Base-by-base conservation (phyloP, 2,329 filamentous ascomycete species). In the Colletotrichum sp. region DNA sequence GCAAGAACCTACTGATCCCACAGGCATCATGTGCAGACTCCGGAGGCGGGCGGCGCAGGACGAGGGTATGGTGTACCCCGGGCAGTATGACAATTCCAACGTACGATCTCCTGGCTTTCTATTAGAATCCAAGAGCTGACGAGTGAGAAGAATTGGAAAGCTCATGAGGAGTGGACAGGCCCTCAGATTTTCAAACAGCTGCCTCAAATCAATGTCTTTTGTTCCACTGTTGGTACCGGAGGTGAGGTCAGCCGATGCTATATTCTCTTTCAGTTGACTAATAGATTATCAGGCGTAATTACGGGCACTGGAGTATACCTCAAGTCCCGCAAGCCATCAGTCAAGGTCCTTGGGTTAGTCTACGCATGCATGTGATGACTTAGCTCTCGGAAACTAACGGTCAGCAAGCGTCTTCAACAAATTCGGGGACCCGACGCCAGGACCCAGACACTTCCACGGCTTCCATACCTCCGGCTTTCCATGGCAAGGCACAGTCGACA, bases 51-150 rank as follows among this genome's bases (percentile, higher is more conserved):
- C 82, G 62, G 81, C 81, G 9, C 71, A 75, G 8, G 79, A 78
- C 0, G 80, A 81, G 10, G 79, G 78, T 1, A 77, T 83, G 2
- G 81, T 79, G 26, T 83, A 81, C 28, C 83, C 82, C 0, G 82
- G 83, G 15, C 83, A 85, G 67, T 85, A 85, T 68, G 78, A 83
- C 26, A 85, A 85, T 64, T 79, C 82, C 7, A 78, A 83, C 67
- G 82, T 83, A 75, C 39, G 80, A 72, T 16, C 75, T 83, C 8
- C 18, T 28, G 18, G 2, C 8, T 5, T 7, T 34, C 3, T 9
- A 4, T 0, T 5, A 3, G 8, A 3, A 8, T n/a, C 16, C 2
- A 9, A 13, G 12, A 1, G 16, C 68, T 71, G 24, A 71, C 49
- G 3, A 16, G 3, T 5, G 5, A 21, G 83, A 34, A 71, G 78